Evolutionary conservation across 2,329 filamentous ascomycete species (phyloP), one percentile per base, ranked within the genome.

Genomic region (Fusarium ambrosium): DNA sequence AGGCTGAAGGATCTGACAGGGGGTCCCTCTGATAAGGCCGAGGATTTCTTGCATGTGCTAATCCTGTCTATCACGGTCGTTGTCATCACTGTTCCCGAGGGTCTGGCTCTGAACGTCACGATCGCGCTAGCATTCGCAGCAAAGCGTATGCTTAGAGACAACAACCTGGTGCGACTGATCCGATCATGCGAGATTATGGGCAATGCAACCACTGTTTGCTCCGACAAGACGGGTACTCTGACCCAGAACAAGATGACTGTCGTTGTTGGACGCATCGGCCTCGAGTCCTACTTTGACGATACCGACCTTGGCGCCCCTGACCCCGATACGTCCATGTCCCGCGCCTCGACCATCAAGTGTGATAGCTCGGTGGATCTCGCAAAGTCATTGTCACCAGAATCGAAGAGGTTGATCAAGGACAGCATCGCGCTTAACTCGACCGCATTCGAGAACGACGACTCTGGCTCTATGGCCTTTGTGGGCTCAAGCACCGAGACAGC

Each of bases 141-240:
- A 1, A 91, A 88, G 43, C 84, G 89, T 43, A 91, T 92, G 90
- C 84, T 91, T 14, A 88, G 87, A 77, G 90, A 92, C 73, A 91
- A 91, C 74, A 91, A 91, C 70, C 79, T 92, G 55, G 90, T 92
- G 55, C 88, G 90, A 14, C 83, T 89, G 36, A 81, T 92, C 37
- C 86, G 88, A 61, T 89, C 90, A 2, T 90, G 89, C 74, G 90
- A 92, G 74, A 90, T 89, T 7, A 92, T 92, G 90, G 90, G 90
- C 9, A 91, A 91, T 75, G 89, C 89, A 10, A 92, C 90, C 0
- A 90, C 87, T 9, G 87, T 92, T 59, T 92, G 90, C 78, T 92
- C 90, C 1, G 91, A 92, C 76, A 92, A 92, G 80, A 92, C 90
- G 0, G 91, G 91, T 5, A 92, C 91, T 1, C 82, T 92, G 24